phyloP scores from a whole-genome alignment of 805 yeast genomes.

The Saccharomyces mikatae region DNA sequence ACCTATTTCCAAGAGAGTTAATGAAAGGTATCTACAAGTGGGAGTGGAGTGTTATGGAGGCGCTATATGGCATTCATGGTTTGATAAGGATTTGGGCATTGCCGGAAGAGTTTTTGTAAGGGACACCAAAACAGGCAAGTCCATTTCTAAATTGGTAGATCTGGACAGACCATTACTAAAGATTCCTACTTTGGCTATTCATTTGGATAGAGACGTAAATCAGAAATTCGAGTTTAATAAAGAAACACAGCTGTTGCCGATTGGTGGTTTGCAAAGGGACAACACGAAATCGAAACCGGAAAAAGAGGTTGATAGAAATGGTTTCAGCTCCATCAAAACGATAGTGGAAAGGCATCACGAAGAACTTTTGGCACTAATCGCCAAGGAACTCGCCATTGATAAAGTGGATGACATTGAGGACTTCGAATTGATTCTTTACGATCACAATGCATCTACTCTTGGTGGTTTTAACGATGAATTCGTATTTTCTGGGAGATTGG shows the following conservation, averaged over 20 bases:
- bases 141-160: conserved; percentile 63
- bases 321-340: conserved; percentile 56
- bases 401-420: conserved; percentile 61
- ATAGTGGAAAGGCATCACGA: conserved; percentile 70
- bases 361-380: conserved; percentile 60
- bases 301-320: conserved; percentile 34
- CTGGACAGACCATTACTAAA: conserved; percentile 77
- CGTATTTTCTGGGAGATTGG: conserved; percentile 84
- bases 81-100: conserved; percentile 82
- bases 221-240: conserved; percentile 79
- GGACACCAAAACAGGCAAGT: conserved; percentile 38
- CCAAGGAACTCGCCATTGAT: conserved; percentile 49
- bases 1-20: conserved; percentile 65
- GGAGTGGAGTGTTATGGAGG: conserved; percentile 96
- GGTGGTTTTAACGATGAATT: conserved; percentile 92
- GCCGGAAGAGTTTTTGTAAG: conserved; percentile 86
- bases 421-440: conserved; percentile 79
- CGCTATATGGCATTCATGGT: conserved; percentile 95
- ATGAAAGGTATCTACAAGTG: conserved; percentile 75
- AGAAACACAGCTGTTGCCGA: conserved; percentile 79
- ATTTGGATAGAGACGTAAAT: conserved; percentile 69
- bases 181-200: conserved; percentile 93
- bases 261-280: conserved; percentile 53
- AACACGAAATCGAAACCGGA: conserved; percentile 37
- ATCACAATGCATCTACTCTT: conserved; percentile 70